A percentile compares a stretch with the other conserved stretches of the same genome.
Evolutionary conservation across 148 eudicot species (phyloP).

Genomic region (Rhododendron henanense): DNA sequence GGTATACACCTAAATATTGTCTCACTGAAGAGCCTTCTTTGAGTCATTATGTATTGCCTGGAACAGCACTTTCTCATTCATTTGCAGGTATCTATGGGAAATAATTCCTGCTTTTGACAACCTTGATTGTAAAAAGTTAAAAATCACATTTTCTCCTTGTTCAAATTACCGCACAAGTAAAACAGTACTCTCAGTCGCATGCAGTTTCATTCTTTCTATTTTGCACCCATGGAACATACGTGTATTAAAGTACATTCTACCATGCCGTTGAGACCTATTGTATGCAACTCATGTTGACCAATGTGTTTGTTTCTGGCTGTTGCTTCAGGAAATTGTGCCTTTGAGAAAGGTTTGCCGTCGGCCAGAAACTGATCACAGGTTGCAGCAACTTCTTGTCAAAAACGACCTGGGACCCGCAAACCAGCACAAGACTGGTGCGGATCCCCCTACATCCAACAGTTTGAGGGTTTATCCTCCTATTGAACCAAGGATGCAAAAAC

Average conservation of each 20-base stretch:
- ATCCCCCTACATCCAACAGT: slow-evolving; percentile 22
- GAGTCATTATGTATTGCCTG: background rate
- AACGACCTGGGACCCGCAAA: slow-evolving; percentile 34
- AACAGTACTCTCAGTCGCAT: background rate
- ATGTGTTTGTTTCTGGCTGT: slow-evolving; percentile 4
- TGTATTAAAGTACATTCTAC: background rate
- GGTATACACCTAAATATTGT: slow-evolving; percentile 35
- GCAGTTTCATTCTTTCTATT: background rate
- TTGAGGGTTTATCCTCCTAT: slow-evolving; percentile 27
- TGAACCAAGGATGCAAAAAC: slow-evolving; percentile 11
- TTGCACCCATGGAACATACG: background rate
- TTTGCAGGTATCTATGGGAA: background rate
- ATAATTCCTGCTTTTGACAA: slow-evolving; percentile 2
- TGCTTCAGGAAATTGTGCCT: slow-evolving; percentile 75
- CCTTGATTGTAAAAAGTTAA: background rate
- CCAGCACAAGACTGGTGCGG: slow-evolving; percentile 31
- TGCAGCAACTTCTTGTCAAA: slow-evolving; percentile 64
- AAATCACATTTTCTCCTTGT: background rate
- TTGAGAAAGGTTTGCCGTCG: slow-evolving; percentile 83
- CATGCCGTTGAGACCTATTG: too few relatives aligned
- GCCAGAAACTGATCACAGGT: slow-evolving; percentile 85
- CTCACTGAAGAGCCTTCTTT: background rate
- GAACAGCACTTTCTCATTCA: background rate
- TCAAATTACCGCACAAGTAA: background rate
- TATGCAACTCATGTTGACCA: background rate